Evolutionary conservation across 2,329 filamentous ascomycete species (phyloP), one percentile per base, ranked within the genome.

Genomic region (Canariomyces notabilis): DNA sequence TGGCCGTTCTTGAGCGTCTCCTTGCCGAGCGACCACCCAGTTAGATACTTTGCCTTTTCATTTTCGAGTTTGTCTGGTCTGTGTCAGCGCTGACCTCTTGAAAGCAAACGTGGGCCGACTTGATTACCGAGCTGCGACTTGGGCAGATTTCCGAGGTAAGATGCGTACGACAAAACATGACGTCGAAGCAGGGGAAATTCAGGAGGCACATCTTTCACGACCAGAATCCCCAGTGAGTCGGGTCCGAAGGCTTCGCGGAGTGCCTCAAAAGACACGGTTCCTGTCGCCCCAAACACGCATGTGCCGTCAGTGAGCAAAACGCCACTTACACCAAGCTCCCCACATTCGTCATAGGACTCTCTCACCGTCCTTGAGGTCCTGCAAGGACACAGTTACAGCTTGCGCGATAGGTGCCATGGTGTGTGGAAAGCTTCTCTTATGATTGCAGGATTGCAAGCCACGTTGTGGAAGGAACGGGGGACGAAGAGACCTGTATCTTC

Each of bases 241-340:
- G 90, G 89, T 0, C 93, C 93, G 63, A 98, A 97, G 0, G 93
- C 93, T 57, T 85, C 67, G 58, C 87, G 79, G 9, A 93, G 74
- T 0, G 78, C 77, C 46, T 79, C 75, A 42, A 88, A 84, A 0
- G 84, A 74, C 37, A 91, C 74, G 47, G 75, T 77, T 16, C 80
- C 85, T 87, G 31, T 38, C 5, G 22, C 55, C 26, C n/a, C 51
- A 43, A 6, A 19, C 31, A 9, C 22, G 44, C 38, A 22, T 46
- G n/a, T n/a, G n/a, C n/a, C n/a, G 42, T 48, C 26, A 49, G 41
- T 34, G n/a, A n/a, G n/a, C n/a, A n/a, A 2, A 18, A 46, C 36
- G 42, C 40, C 41, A 39, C 41, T 53, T 45, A 53, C 45, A 50
- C 37, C 4, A 38, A 19, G 31, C n/a, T 16, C 22, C 12, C 29